Conservation (phyloP, 306 rosid species). For the Vicia villosa region DNA sequence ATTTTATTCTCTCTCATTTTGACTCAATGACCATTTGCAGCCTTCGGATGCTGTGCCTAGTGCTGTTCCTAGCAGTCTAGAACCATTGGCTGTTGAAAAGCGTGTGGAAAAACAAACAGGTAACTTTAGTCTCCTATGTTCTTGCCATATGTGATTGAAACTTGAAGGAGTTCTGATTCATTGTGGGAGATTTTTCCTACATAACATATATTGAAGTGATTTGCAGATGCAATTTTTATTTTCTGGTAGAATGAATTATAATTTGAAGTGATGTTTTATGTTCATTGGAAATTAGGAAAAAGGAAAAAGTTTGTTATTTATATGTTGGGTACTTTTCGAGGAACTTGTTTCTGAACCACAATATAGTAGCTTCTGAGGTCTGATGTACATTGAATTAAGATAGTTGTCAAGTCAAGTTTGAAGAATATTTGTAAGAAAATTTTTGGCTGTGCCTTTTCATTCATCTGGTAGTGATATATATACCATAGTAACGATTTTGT, state of each 20-base stretch:
- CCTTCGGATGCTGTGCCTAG: constrained; percentile 45
- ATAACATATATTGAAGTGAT: constrained; percentile 27
- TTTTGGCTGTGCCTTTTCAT: too few relatives aligned
- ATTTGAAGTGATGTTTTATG: constrained; percentile 3
- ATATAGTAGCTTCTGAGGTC: not conserved
- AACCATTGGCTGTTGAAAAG: constrained; percentile 35
- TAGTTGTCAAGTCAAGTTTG: not conserved
- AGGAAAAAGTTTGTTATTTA: constrained; percentile 4
- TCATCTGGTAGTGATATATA: too few relatives aligned
- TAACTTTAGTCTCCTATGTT: constrained; percentile 29
- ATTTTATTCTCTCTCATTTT: constrained; percentile 34
- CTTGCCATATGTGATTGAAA: not conserved
- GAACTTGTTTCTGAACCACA: constrained; percentile 1
- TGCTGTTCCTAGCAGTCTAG: constrained; percentile 44
- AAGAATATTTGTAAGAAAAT: too few relatives aligned
- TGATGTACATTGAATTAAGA: constrained; percentile 3
- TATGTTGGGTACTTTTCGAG: constrained; percentile 5
- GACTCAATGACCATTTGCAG: constrained; percentile 42
- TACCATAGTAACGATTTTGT: too few relatives aligned
- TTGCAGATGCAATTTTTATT: constrained; percentile 25
- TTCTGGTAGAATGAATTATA: not conserved
- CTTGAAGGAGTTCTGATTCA: constrained; percentile 6
- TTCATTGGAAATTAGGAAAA: not conserved
- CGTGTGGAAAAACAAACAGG: constrained; percentile 43
- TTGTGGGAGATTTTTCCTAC: not conserved